Evolutionary conservation across 106 monocot species (phyloP).

Genomic region (Phalaenopsis aphrodite): DNA sequence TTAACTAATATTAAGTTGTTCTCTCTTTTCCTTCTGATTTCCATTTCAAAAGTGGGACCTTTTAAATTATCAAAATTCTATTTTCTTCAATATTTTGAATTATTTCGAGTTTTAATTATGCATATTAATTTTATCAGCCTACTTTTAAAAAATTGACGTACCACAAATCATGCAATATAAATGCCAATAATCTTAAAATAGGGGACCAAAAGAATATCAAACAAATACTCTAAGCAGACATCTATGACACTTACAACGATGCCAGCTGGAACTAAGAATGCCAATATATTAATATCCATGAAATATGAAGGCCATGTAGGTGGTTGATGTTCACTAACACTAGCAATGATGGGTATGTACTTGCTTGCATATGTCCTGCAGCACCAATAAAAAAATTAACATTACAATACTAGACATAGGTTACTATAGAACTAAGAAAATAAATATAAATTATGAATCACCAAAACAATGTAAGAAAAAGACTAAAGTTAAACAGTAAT

Average conservation of each 20-base stretch:
- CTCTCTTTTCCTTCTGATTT: neutral
- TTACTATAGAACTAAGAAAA: neutral
- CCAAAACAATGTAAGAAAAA: neutral
- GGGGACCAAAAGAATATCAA: neutral
- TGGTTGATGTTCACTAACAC: constrained; percentile 98
- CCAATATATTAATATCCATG: constrained; percentile 95
- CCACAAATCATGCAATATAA: neutral
- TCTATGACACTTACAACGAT: constrained; percentile 63
- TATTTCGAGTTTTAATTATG: neutral
- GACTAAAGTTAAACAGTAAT: neutral
- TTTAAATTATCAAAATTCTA: neutral
- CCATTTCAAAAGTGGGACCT: neutral
- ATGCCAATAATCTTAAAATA: neutral
- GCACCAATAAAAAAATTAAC: constrained; percentile 9
- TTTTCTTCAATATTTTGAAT: neutral
- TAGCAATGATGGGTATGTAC: constrained; percentile 97
- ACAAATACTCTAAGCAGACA: neutral
- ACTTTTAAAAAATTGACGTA: neutral
- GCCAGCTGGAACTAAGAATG: constrained; percentile 95
- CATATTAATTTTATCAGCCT: neutral
- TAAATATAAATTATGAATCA: constrained; percentile 1
- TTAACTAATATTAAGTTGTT: neutral
- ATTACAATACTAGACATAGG: neutral
- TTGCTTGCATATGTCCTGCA: constrained; percentile 98
- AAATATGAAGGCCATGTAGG: constrained; percentile 99